Base-by-base conservation (phyloP, 2,329 filamentous ascomycete species). In the Trichoderma sp. region DNA sequence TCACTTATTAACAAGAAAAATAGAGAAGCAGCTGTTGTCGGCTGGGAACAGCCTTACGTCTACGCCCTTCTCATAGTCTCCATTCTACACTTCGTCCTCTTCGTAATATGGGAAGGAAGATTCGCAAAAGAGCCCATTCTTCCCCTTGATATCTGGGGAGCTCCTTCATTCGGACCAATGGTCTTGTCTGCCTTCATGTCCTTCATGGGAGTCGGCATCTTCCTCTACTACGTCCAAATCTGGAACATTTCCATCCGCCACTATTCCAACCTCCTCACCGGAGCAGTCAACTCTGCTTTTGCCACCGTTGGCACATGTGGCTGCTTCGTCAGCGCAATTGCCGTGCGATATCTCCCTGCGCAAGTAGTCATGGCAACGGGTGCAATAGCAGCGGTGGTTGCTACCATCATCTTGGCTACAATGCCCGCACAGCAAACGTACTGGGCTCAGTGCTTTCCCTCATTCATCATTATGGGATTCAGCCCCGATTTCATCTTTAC, bases 401-500 rank as follows among this genome's bases (percentile, higher is more conserved):
- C 67, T 18, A 24, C 71, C 63, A 60, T 76, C 0, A 57, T 76
- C 1, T 65, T 79, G 0, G 84, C 83, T 1, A 86, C 85, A 0
- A 83, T 85, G 77, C 84, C 84, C 0, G 76, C 79, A 6, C 79
- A 85, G 2, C 83, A 86, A 72, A 80, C 76, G 0, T 87, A 78
- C 36, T 80, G 78, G 78, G 72, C 74, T 81, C 80, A 82, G 70
- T 74, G 78, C 0, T 87, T 87, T 64, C 83, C 82, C 0, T 79
- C 81, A 1, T 75, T 76, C 53, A 1, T 81, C 0, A 32, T 83
- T 1, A 74, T 74, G 6, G 75, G 79, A 3, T 84, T 74, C 56
- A 85, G 83, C 34, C 84, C 85, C 0, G 86, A 88, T 72, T 82
- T 88, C 3, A 81, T 86, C 6, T 87, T 83, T 68, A 83, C 85